These are phyloP conservation scores for Alternaria gaisen DNA, from an alignment of 2,329 filamentous ascomycete genomes.

Conservation along the genomic window DNA sequence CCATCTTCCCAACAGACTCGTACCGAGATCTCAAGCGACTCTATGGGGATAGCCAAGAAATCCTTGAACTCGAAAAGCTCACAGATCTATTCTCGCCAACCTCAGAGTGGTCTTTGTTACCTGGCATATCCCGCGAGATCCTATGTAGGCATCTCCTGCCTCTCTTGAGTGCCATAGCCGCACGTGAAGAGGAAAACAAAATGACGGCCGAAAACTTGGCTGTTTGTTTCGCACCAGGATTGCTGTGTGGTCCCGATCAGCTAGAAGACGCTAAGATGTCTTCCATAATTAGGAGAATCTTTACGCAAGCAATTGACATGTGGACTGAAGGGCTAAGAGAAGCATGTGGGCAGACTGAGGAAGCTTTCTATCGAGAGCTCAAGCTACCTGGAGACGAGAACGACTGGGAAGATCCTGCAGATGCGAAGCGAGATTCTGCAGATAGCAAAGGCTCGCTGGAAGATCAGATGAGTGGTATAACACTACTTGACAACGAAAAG, in stretches of 20 bases:
- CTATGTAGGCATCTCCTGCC: slow-evolving; percentile 62
- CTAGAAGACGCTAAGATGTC: slow-evolving; percentile 64
- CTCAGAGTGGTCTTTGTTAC: slow-evolving; percentile 58
- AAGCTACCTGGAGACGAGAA: slow-evolving; percentile 50
- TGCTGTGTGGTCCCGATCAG: slow-evolving; percentile 63
- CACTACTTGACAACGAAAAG: slow-evolving; percentile 55
- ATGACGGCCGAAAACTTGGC: slow-evolving; percentile 64
- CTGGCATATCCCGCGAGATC: slow-evolving; percentile 57
- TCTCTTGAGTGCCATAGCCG: slow-evolving; percentile 58
- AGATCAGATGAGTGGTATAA: slow-evolving; percentile 54
- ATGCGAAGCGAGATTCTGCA: slow-evolving; percentile 36
- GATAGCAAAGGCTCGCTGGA: slow-evolving; percentile 39
- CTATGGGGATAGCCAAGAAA: slow-evolving; percentile 52
- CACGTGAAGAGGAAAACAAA: slow-evolving; percentile 60
- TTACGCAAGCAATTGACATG: slow-evolving; percentile 58
- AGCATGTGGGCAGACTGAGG: slow-evolving; percentile 51
- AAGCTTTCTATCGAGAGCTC: slow-evolving; percentile 53
- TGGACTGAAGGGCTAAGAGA: slow-evolving; percentile 57
- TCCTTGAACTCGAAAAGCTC: slow-evolving; percentile 54
- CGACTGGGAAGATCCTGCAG: slow-evolving; percentile 61
- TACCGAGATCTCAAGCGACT: slow-evolving; percentile 58
- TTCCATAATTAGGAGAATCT: slow-evolving; percentile 59
- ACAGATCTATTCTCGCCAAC: slow-evolving; percentile 57
- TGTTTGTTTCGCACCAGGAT: slow-evolving; percentile 63
- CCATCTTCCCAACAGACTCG: slow-evolving; percentile 60